These are phyloP conservation scores for Diplosphaera chodatii DNA, from an alignment of 139 green algal species.

Conservation along the genomic window DNA sequence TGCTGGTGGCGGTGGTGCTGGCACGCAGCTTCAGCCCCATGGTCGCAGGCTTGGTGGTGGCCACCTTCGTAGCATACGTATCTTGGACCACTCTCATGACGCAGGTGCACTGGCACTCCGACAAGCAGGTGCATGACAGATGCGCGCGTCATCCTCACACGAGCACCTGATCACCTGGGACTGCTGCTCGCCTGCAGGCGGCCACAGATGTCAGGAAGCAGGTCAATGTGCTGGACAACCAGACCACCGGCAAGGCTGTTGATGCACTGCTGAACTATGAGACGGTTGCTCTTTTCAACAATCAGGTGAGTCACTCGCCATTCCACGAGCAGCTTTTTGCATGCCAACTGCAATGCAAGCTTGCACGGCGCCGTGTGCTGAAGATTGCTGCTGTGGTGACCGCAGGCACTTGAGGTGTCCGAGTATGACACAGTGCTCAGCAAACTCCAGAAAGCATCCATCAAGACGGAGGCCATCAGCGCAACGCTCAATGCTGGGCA, in stretches of 20 bases:
- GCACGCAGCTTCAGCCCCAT: slow-evolving; percentile 44
- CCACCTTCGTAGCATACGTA: slow-evolving; percentile 84
- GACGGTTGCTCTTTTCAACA: slow-evolving; percentile 52
- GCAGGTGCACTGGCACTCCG: too few relatives aligned
- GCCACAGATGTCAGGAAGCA: slow-evolving; percentile 39
- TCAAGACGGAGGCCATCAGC: slow-evolving; percentile 62
- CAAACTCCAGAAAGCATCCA: slow-evolving; percentile 36
- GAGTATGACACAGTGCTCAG: slow-evolving; percentile 58
- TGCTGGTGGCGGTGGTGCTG: slow-evolving; percentile 73
- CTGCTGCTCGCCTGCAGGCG: too few relatives aligned
- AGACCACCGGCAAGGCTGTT: slow-evolving; percentile 72
- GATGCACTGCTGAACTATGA: slow-evolving; percentile 93
- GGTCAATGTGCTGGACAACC: slow-evolving; percentile 86
- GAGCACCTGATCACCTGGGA: too few relatives aligned
- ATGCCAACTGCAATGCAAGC: too few relatives aligned
- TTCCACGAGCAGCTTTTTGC: too few relatives aligned
- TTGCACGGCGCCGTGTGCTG: too few relatives aligned
- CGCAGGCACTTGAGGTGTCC: slow-evolving; percentile 29
- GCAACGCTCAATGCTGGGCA: slow-evolving; percentile 90
- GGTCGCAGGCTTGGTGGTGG: slow-evolving; percentile 58
- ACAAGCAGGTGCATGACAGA: too few relatives aligned
- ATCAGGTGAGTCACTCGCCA: slow-evolving; percentile 1
- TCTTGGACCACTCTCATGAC: slow-evolving; percentile 79
- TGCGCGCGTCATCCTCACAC: too few relatives aligned
- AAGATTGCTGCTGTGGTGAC: too few relatives aligned